Evolutionary conservation across 148 eudicot species (phyloP).

Genomic region (Agrostemma githago): DNA sequence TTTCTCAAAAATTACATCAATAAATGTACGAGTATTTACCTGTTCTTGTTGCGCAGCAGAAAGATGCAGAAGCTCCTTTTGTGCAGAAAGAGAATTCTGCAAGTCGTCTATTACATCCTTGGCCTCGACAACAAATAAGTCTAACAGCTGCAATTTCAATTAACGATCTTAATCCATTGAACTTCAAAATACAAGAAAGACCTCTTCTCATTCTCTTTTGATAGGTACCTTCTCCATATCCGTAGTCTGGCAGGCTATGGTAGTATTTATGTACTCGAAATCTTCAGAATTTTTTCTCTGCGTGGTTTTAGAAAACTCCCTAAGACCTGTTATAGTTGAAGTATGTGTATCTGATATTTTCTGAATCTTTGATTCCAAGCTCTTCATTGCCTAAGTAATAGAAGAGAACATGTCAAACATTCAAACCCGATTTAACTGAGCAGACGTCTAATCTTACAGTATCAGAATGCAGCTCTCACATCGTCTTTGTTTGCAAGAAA

Average conservation of each 20-base stretch:
- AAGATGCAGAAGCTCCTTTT: conserved; percentile 45
- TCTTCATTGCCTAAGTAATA: conserved; percentile 41
- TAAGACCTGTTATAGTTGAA: conserved; percentile 42
- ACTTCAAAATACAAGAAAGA: neutral
- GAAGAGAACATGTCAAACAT: conserved; percentile 3
- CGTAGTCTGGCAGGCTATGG: conserved; percentile 38
- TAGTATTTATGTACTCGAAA: conserved; percentile 44
- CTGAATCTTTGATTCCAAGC: conserved; percentile 52
- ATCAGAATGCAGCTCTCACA: conserved; percentile 32
- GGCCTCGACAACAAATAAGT: conserved; percentile 48
- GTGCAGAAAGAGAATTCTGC: conserved; percentile 46
- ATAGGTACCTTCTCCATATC: conserved; percentile 56
- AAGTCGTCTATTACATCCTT: conserved; percentile 46
- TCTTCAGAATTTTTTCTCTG: conserved; percentile 50
- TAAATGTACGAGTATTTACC: conserved; percentile 27
- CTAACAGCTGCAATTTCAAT: conserved; percentile 44
- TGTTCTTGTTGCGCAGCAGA: conserved; percentile 72
- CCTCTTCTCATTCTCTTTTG: neutral
- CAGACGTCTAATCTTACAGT: neutral
- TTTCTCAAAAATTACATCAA: neutral
- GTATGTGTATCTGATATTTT: conserved; percentile 45
- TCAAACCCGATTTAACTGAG: conserved; percentile 8
- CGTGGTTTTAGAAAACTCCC: conserved; percentile 40
- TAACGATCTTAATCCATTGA: neutral
- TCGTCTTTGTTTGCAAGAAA: conserved; percentile 71